These are phyloP conservation scores for Didymella segeticola DNA, from an alignment of 2,329 filamentous ascomycete species.

Conservation along the genomic window DNA sequence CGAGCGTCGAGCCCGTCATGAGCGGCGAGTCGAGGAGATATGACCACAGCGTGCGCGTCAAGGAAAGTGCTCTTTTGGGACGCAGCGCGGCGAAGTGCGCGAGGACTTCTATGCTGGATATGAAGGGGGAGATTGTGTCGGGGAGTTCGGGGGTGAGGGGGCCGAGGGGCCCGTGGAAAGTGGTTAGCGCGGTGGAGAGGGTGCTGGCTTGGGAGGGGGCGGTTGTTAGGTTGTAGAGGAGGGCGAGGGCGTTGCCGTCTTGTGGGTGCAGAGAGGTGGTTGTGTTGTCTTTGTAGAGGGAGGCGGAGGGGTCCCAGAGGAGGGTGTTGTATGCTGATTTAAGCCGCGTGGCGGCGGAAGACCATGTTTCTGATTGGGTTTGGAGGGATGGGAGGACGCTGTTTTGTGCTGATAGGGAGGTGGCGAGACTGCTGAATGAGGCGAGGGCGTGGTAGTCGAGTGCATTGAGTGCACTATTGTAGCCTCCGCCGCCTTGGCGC, in stretches of 20 bases:
- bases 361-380: constrained; percentile 12
- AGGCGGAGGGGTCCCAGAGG: constrained; percentile 12
- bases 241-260: constrained; percentile 32
- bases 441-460: constrained; percentile 41
- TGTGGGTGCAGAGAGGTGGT: constrained; percentile 30
- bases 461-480: constrained; percentile 44
- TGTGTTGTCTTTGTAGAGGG: constrained; percentile 27
- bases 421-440: constrained; percentile 26
- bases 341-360: constrained; percentile 12
- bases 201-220: constrained; percentile 15
- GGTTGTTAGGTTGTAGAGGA: constrained; percentile 31
- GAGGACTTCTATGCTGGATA: constrained; percentile 45
- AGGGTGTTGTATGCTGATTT: constrained; percentile 20
- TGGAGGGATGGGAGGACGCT: neutral
- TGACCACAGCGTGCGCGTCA: constrained; percentile 41
- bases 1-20: constrained; percentile 49
- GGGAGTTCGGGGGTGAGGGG: constrained; percentile 44
- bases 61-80: constrained; percentile 33
- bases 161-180: constrained; percentile 25
- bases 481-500: constrained; percentile 36
- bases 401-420: constrained; percentile 10
- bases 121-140: constrained; percentile 49
- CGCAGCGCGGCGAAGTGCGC: constrained; percentile 37
- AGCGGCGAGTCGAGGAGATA: constrained; percentile 36
- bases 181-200: neutral